Percentiles rank a stretch among this genome's conserved stretches.
Evolutionary conservation across 352 stramenopile genomes (phyloP).

Genomic region (Paralagenidium karlingii): DNA sequence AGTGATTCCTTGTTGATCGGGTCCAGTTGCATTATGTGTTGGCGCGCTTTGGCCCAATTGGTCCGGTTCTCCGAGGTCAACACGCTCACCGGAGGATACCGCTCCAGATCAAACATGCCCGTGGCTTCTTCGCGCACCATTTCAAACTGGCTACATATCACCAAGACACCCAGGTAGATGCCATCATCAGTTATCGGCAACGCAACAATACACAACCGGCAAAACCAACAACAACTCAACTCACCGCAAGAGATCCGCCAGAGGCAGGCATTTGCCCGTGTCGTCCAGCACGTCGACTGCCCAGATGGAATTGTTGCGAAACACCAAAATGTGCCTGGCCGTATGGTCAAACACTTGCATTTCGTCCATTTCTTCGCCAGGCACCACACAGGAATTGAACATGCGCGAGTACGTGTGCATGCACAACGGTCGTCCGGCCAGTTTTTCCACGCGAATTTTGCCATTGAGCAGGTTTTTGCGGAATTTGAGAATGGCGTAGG

Average conservation of each 20-base stretch:
- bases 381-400: constrained; percentile 96
- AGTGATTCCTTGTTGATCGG: constrained; percentile 84
- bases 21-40: constrained; percentile 78
- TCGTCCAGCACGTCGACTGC: constrained; percentile 68
- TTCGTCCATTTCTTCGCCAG: constrained; percentile 78
- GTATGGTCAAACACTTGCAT: constrained; percentile 82
- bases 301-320: constrained; percentile 87
- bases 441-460: constrained; percentile 70
- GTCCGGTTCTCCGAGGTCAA: constrained; percentile 92
- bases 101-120: constrained; percentile 72
- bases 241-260: constrained; percentile 64
- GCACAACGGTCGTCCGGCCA: constrained; percentile 89
- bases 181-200: no score
- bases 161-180: no score
- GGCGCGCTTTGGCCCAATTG: constrained; percentile 86
- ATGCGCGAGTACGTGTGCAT: constrained; percentile 91
- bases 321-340: constrained; percentile 88
- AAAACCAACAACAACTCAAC: background rate
- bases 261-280: constrained; percentile 45
- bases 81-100: constrained; percentile 85
- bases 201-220: background rate
- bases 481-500: constrained; percentile 83
- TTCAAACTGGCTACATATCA: constrained; percentile 58
- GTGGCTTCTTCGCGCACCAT: constrained; percentile 76
- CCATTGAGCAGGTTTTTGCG: constrained; percentile 83